Evolutionary conservation across 1,284 basidiomycete species (phyloP), one percentile per base, ranked within the genome.

Genomic region (Exobasidium rhododendri): DNA sequence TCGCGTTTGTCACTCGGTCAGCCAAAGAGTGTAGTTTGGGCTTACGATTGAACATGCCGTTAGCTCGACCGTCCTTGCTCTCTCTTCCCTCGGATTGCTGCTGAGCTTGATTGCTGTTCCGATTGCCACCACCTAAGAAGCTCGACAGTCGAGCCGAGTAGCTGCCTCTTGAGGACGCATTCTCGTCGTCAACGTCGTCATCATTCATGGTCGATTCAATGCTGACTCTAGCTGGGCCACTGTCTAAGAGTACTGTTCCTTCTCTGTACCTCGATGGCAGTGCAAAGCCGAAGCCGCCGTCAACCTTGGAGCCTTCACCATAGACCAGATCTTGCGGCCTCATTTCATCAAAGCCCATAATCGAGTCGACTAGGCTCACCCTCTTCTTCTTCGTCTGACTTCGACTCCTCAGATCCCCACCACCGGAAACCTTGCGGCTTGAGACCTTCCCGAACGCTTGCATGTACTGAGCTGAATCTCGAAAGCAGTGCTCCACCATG

Each of bases 211-310:
- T 10, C 7, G 35, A 10, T 7, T 40, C 35, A 40, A 40, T 40
- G 35, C 35, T 40, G 10, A 40, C 10, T 17, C 35, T 40, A 17
- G 35, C 35, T 17, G 35, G 20, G 31, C 52, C 29, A 31, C 52
- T 55, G 35, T 55, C 52, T 13, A 55, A 22, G 4, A 55, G 28
- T 5, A 55, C 28, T n/a, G 32, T 55, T 30, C 52, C 30, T 55
- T 44, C 40, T 22, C 40, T 20, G 4, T 26, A 26, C 29, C 14
- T 20, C 14, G 14, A 17, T 4, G 52, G 52, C 13, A 44, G n/a
- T 3, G 26, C 40, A 35, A 44, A 55, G 4, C 40, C 31, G 17
- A 55, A 55, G n/a, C 52, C 52, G 3, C 52, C 52, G 28, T 55
- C 52, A 4, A 55, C 28, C 20, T 40, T 44, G 28, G 24, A 20